Percentiles rank a stretch among this genome's conserved stretches.
Conservation (phyloP, 345 rosid genomes). For the Eucalyptus sp. region DNA sequence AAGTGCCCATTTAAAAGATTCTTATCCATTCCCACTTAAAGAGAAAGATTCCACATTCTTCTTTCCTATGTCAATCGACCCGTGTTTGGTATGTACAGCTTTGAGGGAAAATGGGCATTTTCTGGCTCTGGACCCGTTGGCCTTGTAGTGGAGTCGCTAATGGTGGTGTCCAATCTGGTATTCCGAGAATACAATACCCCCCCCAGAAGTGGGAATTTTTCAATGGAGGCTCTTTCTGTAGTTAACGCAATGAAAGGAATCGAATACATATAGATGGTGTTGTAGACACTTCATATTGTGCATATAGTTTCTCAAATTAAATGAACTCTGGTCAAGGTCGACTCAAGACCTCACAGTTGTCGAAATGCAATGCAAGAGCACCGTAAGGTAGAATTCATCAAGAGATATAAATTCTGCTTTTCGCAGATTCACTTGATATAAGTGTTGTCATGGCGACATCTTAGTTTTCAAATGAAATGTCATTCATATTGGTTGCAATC, state of each 20-base stretch:
- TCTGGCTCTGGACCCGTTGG: neutral
- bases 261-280: neutral
- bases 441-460: neutral
- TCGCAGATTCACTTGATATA: neutral
- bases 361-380: neutral
- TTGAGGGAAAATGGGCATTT: neutral
- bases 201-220: neutral
- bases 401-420: neutral
- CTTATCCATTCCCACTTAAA: neutral
- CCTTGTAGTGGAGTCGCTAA: neutral
- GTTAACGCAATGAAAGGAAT: neutral
- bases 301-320: neutral
- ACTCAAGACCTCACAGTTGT: neutral
- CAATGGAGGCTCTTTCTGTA: neutral
- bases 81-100: neutral
- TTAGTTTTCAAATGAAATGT: neutral
- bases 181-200: neutral
- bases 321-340: neutral
- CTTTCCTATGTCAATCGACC: neutral
- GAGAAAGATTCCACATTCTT: neutral
- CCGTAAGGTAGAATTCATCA: neutral
- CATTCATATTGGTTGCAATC: neutral
- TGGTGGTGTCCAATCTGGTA: neutral
- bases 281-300: neutral
- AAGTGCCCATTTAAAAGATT: neutral